These are phyloP conservation scores for Betula pendula DNA, from an alignment of 306 rosid genomes.

Conservation along the genomic window DNA sequence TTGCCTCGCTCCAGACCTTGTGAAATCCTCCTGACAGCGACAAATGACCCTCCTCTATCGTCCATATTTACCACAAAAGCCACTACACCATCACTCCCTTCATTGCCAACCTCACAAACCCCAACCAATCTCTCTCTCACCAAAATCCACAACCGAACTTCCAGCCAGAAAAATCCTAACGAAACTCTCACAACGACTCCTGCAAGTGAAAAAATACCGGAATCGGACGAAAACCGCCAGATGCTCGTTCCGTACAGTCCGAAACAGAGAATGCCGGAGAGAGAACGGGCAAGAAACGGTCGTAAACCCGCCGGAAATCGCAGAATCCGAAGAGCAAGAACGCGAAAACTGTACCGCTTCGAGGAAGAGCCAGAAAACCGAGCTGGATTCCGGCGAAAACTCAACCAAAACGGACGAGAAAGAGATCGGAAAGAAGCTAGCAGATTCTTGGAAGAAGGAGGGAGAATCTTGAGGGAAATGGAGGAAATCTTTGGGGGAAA, in stretches of 20 bases:
- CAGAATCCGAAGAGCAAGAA: slow-evolving; percentile 5
- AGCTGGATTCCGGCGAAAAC: not conserved
- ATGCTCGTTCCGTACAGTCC: too few species aligned
- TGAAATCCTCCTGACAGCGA: slow-evolving; percentile 94
- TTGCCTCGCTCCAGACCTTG: slow-evolving; percentile 87
- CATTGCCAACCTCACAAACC: slow-evolving; percentile 8
- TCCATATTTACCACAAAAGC: slow-evolving; percentile 51
- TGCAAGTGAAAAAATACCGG: not conserved
- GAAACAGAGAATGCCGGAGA: not conserved
- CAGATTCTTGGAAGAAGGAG: slow-evolving; percentile 24
- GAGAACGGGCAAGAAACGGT: slow-evolving; percentile 21
- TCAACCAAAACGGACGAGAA: not conserved
- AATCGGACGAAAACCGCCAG: not conserved
- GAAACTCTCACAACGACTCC: not conserved
- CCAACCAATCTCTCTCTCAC: slow-evolving; percentile 15
- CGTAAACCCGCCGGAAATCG: slow-evolving; percentile 4
- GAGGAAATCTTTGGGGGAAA: not conserved
- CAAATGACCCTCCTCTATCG: slow-evolving; percentile 95
- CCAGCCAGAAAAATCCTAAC: slow-evolving; percentile 12
- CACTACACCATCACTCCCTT: slow-evolving; percentile 20
- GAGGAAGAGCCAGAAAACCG: not conserved
- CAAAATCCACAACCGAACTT: not conserved
- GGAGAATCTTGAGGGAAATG: slow-evolving; percentile 32
- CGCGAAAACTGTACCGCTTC: slow-evolving; percentile 13
- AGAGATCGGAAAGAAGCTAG: not conserved